phyloP scores from a whole-genome alignment of 208 protist species.

The Porcisia deanei region DNA sequence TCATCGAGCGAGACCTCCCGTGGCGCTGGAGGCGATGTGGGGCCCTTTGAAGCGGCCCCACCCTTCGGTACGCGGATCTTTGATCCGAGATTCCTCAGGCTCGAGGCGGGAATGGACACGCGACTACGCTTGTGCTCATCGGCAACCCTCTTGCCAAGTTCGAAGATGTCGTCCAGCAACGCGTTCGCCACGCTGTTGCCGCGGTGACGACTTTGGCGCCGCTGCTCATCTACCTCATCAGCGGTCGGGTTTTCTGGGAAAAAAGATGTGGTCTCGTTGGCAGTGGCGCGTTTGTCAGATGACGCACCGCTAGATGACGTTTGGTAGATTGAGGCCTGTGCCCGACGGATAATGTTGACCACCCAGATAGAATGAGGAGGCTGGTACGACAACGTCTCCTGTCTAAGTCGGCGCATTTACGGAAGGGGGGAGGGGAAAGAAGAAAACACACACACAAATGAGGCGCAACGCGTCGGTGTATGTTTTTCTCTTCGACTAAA shows the following conservation, averaged over 20 bases:
- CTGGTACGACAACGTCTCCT: too few relatives aligned
- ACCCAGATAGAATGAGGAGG: too few relatives aligned
- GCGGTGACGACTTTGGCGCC: background rate
- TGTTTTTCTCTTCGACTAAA: background rate
- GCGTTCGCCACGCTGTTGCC: conserved; percentile 10
- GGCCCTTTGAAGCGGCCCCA: background rate
- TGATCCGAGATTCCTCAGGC: background rate
- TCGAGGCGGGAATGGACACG: conserved; percentile 23
- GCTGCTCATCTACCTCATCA: background rate
- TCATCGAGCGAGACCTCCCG: background rate
- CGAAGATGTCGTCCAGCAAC: conserved; percentile 17
- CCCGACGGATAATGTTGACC: background rate
- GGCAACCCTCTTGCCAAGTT: conserved; percentile 20
- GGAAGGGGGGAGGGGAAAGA: background rate
- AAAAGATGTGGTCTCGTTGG: background rate
- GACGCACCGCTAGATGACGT: background rate
- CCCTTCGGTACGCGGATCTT: background rate
- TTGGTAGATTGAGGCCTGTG: background rate
- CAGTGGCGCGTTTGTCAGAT: background rate
- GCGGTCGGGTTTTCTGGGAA: conserved; percentile 8
- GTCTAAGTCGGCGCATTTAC: background rate
- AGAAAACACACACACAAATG: background rate
- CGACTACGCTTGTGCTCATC: conserved; percentile 29
- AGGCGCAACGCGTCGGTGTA: background rate
- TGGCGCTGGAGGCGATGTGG: background rate